Base-by-base conservation (phyloP, 192 early-diverging fungal genomes). In the Entomortierella beljakovae region DNA sequence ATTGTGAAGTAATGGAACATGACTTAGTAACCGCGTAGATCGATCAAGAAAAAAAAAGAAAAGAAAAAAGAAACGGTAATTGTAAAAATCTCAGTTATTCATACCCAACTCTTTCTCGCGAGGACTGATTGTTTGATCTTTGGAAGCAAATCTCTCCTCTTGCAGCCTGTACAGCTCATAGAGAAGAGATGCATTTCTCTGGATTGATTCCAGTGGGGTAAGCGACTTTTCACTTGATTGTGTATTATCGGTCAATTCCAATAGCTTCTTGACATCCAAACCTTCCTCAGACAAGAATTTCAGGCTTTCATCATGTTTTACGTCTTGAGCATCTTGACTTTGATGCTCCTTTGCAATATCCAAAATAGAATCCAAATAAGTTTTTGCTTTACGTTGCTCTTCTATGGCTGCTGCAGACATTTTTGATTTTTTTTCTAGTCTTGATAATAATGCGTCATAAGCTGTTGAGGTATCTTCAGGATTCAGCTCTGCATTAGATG, bases 101-200 rank as follows among this genome's bases (percentile, higher is more conserved):
- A 66, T 84, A 86, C 87, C 84, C 28, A 82, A 71, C 37, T 84
- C 82, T 34, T 52, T 57, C 52, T 85, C 85, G 31, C 76, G 68
- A 49, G 40, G 38, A n/a, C 66, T 52, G 32, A 82, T 54, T 3
- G 68, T 73, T n/a, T 80, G 70, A 61, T 81, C 61, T 48, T 74
- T 71, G 23, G 60, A 70, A 26, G 55, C 59, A 57, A 88, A 88
- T 46, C 87, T 61, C 40, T 83, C 77, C 23, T 88, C 82, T 57
- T 88, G 87, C 26, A 83, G 31, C 48, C 63, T 51, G n/a, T 81
- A 50, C 18, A 88, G 46, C 13, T 83, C 65, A 29, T 58, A 62
- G 28, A 88, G 48, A 18, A 84, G 48, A 16, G 76, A 58, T 1
- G 77, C 68, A 32, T 88, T 88, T 26, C 57, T 51, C 53, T 86